These are phyloP conservation scores for Lipomyces oligophaga DNA, from an alignment of 805 yeast genomes.

Conservation along the genomic window DNA sequence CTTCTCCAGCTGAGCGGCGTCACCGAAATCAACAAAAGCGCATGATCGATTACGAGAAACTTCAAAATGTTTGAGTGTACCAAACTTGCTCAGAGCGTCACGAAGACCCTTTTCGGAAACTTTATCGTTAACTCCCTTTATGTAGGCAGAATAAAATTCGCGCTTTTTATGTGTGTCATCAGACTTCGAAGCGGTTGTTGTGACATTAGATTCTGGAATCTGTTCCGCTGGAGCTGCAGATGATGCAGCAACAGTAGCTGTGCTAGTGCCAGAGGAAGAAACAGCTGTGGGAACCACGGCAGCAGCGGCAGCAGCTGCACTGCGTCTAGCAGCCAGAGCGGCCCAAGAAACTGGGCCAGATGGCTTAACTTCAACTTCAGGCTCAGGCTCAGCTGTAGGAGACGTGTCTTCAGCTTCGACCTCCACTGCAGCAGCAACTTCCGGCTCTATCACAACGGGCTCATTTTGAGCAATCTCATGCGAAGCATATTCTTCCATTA, in stretches of 20 bases:
- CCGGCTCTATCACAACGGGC: conserved; percentile 9
- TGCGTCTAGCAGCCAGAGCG: conserved; percentile 30
- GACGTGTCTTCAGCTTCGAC: conserved; percentile 14
- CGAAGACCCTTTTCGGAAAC: conserved; percentile 33
- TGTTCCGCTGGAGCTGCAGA: conserved; percentile 15
- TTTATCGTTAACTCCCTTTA: conserved; percentile 36
- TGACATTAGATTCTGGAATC: conserved; percentile 7
- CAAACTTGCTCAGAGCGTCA: conserved; percentile 35
- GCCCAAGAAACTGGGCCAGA: conserved; percentile 35
- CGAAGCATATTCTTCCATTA: conserved; percentile 85
- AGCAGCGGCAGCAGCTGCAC: conserved; percentile 25
- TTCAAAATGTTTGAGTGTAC: conserved; percentile 38
- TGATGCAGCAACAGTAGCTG: conserved; percentile 30
- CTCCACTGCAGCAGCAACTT: conserved; percentile 14
- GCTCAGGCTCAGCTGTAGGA: conserved; percentile 7
- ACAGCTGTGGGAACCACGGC: conserved; percentile 23
- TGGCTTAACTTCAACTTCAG: conserved; percentile 13
- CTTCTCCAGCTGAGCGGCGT: conserved; percentile 33
- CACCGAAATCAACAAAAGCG: conserved; percentile 40
- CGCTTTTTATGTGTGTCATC: conserved; percentile 7
- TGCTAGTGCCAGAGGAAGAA: conserved; percentile 17
- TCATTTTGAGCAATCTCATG: conserved; percentile 52
- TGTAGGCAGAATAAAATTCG: conserved; percentile 38
- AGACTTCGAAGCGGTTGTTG: conserved; percentile 19
- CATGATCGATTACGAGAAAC: conserved; percentile 35